Percentiles rank a stretch among this genome's conserved stretches.
phyloP scores from a whole-genome alignment of 257 asterid species.

The Nicotiana attenuata region DNA sequence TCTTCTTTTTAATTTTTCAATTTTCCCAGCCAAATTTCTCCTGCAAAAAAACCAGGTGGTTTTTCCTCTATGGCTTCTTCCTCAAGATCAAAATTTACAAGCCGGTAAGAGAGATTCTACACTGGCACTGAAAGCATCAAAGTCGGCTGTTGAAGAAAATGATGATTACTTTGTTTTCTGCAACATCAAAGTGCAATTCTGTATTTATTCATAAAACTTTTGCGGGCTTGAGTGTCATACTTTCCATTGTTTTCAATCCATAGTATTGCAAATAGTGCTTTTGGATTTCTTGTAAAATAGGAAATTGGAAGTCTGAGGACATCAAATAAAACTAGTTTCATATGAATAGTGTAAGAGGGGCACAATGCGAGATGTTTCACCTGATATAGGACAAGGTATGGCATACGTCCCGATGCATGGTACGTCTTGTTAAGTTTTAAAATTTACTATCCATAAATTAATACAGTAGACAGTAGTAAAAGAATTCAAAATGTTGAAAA shows the following conservation, averaged over 20 bases:
- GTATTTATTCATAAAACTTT: neutral
- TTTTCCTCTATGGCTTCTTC: slow-evolving; percentile 16
- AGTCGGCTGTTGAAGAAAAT: slow-evolving; percentile 1
- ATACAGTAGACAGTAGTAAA: neutral
- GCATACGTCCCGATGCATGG: neutral
- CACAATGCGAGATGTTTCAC: neutral
- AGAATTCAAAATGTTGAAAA: neutral
- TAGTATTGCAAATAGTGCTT: neutral
- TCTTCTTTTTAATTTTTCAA: neutral
- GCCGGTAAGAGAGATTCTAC: slow-evolving; percentile 12
- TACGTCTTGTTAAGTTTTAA: neutral
- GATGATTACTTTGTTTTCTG: neutral
- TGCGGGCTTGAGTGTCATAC: neutral
- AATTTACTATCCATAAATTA: neutral
- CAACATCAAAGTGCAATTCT: neutral
- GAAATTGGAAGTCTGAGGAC: neutral
- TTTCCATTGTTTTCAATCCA: neutral
- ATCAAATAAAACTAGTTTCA: neutral
- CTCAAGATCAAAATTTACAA: slow-evolving; percentile 17
- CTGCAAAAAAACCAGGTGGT: slow-evolving; percentile 15
- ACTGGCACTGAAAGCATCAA: neutral
- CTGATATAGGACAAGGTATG: neutral
- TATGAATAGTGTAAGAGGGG: neutral
- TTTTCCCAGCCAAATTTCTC: slow-evolving; percentile 12
- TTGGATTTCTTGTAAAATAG: neutral